Evolutionary conservation across 352 stramenopile genomes (phyloP), one percentile per base, ranked within the genome.

Genomic region (Phytophthora citrophthora): DNA sequence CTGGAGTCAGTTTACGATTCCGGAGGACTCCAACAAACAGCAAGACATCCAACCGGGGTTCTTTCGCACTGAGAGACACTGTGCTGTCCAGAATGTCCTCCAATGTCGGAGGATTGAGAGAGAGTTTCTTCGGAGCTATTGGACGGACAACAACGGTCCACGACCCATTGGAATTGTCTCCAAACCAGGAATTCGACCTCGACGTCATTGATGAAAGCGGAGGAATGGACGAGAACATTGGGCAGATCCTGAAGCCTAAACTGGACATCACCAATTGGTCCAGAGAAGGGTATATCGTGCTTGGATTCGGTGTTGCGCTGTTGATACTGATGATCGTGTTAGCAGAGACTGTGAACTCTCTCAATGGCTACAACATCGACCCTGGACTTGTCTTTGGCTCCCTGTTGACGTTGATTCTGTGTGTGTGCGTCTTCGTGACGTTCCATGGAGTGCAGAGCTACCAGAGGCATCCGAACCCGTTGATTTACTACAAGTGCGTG

Each of bases 331-430:
- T 76, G 32, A 58, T 77, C 10, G 44, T 70, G 0, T 59, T 83
- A 18, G 64, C 84, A 4, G 47, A 89, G 39, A 62, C 66, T 3
- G 68, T 76, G 1, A 46, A 67, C 7, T 48, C 23, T 0, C 65
- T 93, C 9, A 91, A 98, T 61, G 98, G 96, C 83, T 99, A 93
- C 63, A 64, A 55, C 29, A 88, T 90, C 31, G 77, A 94, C 54
- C 69, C 80, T 2, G 86, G 86, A 0, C 72, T 93, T 15, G 82
- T 94, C 2, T 89, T 93, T 52, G 86, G 86, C 31, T 91, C 86
- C 15, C 54, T 94, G 3, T 67, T 90, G 40, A 94, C 86, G 4
- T 67, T 94, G n/a, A 59, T 90, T 2, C 67, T 91, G 7, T 89
- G 84, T 34, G 61, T 68, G 1, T 76, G 90, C 62, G 85, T 95